These are phyloP conservation scores for Solanum pennellii DNA, from an alignment of 257 asterid species.

Conservation along the genomic window DNA sequence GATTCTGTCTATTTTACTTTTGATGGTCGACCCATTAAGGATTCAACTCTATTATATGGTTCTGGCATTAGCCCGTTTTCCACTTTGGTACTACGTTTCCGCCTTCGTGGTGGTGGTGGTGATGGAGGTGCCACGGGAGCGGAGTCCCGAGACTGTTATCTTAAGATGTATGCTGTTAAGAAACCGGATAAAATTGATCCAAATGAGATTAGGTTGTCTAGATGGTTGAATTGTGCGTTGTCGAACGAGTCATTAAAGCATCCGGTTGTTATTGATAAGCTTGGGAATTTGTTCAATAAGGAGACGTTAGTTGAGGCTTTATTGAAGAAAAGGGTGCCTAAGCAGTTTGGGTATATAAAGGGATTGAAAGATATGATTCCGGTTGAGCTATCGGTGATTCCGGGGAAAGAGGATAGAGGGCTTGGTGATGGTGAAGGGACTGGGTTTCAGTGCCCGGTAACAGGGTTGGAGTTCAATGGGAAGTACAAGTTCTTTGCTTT, in stretches of 20 bases:
- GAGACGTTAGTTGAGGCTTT: constrained; percentile 82
- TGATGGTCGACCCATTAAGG: constrained; percentile 46
- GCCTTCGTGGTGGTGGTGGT: constrained; percentile 75
- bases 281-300: constrained; percentile 86
- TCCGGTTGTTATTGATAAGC: constrained; percentile 65
- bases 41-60: constrained; percentile 25
- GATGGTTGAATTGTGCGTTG: constrained; percentile 69
- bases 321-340: constrained; percentile 75
- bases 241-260: constrained; percentile 71
- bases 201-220: constrained; percentile 66
- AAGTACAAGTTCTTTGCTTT: constrained; percentile 58
- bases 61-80: constrained; percentile 35
- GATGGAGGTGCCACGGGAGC: constrained; percentile 99
- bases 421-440: constrained; percentile 9
- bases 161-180: constrained; percentile 78
- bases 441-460: constrained; percentile 69
- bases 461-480: constrained; percentile 78
- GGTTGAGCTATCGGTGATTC: constrained; percentile 45
- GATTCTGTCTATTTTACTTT: constrained; percentile 43
- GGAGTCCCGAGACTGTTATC: constrained; percentile 80
- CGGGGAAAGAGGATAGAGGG: constrained; percentile 23
- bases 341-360: constrained; percentile 62
- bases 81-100: constrained; percentile 48
- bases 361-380: constrained; percentile 90
- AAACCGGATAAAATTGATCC: constrained; percentile 85